These are phyloP conservation scores for Moesziomyces parantarcticus DNA, from an alignment of 1,284 basidiomycete genomes.

Conservation along the genomic window DNA sequence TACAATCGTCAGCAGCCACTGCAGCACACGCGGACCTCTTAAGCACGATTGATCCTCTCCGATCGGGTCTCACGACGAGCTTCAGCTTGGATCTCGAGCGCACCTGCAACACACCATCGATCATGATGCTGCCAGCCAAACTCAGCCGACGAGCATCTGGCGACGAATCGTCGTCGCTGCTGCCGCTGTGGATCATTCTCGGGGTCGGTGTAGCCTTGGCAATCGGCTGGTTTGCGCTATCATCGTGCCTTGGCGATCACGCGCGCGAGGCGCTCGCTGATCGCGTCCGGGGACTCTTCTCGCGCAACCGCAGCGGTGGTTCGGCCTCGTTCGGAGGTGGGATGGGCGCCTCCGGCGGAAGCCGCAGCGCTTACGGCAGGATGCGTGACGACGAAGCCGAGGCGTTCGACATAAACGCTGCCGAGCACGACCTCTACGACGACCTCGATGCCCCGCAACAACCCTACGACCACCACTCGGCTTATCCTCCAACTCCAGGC, in stretches of 20 bases:
- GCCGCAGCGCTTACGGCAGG: slow-evolving; percentile 30
- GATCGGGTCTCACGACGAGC: no score
- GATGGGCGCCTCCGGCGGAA: slow-evolving; percentile 14
- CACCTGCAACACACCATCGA: slow-evolving; percentile 6
- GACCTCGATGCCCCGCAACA: slow-evolving; percentile 34
- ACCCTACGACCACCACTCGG: slow-evolving; percentile 28
- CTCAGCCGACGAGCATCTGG: slow-evolving; percentile 14
- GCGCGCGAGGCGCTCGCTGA: slow-evolving; percentile 27
- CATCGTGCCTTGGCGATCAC: slow-evolving; percentile 48
- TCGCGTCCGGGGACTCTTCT: slow-evolving; percentile 26
- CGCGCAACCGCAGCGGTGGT: slow-evolving; percentile 11
- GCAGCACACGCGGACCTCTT: no score
- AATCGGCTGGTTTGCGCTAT: slow-evolving; percentile 50
- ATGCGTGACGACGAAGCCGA: slow-evolving; percentile 49
- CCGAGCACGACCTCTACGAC: slow-evolving; percentile 45
- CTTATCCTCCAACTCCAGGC: slow-evolving; percentile 29
- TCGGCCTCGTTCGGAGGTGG: slow-evolving; percentile 3
- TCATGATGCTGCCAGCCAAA: neutral
- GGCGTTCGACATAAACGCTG: slow-evolving; percentile 47
- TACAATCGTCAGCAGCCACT: no score
- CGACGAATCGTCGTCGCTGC: slow-evolving; percentile 32
- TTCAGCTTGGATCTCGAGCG: no score
- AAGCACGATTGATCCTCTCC: neutral
- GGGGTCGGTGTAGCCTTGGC: slow-evolving; percentile 40
- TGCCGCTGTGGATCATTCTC: slow-evolving; percentile 50